These are phyloP conservation scores for Nicotiana noctiflora DNA, from an alignment of 257 asterid species.

Conservation along the genomic window DNA sequence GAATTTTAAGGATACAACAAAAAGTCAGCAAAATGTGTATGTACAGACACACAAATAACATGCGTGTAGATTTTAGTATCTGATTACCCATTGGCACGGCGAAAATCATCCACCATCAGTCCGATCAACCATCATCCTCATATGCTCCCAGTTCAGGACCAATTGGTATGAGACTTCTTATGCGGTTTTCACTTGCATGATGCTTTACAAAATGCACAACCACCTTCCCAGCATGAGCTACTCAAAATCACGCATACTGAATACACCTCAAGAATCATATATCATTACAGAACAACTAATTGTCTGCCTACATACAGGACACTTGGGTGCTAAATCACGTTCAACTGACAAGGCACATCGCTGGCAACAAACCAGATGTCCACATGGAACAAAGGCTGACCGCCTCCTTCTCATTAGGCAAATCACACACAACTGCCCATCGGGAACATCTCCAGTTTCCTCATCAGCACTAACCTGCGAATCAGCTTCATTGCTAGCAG, in stretches of 20 bases:
- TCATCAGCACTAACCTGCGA: constrained; percentile 45
- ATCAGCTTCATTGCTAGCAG: constrained; percentile 20
- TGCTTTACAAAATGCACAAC: background rate
- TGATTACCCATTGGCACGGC: background rate
- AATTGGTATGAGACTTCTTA: background rate
- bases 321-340: constrained; percentile 61
- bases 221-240: background rate
- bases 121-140: background rate
- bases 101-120: background rate
- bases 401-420: constrained; percentile 75
- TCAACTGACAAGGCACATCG: constrained; percentile 68
- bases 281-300: constrained; percentile 59
- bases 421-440: constrained; percentile 80
- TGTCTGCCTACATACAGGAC: constrained; percentile 88
- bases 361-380: constrained; percentile 87
- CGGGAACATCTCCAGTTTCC: constrained; percentile 55
- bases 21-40: background rate
- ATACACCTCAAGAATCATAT: constrained; percentile 49
- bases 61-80: background rate
- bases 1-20: background rate
- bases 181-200: background rate
- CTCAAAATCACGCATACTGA: background rate
- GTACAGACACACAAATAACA: background rate
- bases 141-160: background rate
- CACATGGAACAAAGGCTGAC: constrained; percentile 89